These are phyloP conservation scores for Anacardium occidentale DNA, from an alignment of 345 rosid species.

Conservation along the genomic window DNA sequence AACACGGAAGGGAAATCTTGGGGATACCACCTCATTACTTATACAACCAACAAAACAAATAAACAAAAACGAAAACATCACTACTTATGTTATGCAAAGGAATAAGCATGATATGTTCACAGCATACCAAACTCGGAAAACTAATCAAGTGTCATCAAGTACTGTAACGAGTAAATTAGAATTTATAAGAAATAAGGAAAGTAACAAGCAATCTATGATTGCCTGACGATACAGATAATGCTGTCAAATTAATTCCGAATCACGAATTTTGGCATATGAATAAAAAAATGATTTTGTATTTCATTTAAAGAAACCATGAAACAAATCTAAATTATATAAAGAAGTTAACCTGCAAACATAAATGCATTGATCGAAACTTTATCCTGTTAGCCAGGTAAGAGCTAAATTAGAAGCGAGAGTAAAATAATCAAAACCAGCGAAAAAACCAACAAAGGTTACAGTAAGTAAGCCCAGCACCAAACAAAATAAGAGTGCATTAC, in stretches of 20 bases:
- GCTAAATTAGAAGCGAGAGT: constrained; percentile 6
- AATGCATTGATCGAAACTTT: neutral
- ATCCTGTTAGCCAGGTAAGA: neutral
- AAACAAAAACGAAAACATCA: neutral
- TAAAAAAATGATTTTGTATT: neutral
- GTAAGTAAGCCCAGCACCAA: too few species aligned
- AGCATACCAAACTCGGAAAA: neutral
- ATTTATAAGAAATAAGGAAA: too few species aligned
- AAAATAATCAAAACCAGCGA: neutral
- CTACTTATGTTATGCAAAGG: neutral
- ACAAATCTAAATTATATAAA: neutral
- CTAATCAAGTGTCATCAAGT: too few species aligned
- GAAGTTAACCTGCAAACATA: neutral
- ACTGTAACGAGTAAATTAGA: too few species aligned
- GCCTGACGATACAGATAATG: too few species aligned
- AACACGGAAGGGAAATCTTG: neutral
- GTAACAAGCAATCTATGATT: too few species aligned
- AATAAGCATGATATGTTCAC: neutral
- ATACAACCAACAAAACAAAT: too few species aligned
- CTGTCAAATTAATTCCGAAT: neutral
- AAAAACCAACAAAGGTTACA: neutral
- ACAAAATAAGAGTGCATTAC: too few species aligned
- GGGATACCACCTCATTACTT: neutral
- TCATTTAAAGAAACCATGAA: neutral
- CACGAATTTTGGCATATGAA: neutral